Base-by-base conservation (phyloP, 2,329 filamentous ascomycete genomes). In the Sordariomycetes sp. region DNA sequence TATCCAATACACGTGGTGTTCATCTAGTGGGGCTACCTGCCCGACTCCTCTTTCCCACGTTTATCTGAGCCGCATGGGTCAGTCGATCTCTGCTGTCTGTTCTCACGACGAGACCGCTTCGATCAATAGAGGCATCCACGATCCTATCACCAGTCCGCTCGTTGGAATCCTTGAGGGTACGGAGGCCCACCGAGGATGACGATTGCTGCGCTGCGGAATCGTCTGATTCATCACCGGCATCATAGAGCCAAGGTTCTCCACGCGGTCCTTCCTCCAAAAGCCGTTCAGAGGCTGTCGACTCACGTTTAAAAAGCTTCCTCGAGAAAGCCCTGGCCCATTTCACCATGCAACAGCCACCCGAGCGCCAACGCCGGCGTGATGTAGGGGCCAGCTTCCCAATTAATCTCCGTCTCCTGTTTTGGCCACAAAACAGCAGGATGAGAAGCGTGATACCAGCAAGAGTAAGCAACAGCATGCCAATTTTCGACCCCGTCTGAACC, bases 51-150 rank as follows among this genome's bases (percentile, higher is more conserved):
- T 81, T 69, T 25, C 81, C 80, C 1, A 78, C 78, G 54, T 74
- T 78, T 71, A 79, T 75, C 58, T 78, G 76, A 25, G 77, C 62
- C 10, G 73, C 78, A 15, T 81, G 78, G 17, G 79, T 76, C 42
- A 96, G 70, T 59, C 89, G 78, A 66, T 97, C 94, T 56, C 90
- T 78, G 67, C 90, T 95, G 67, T 96, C 92, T 0, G 89, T 95
- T 62, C 92, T 76, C 2, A 90, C 81, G 57, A 89, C 84, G 61
- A 96, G 68, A 1, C 91, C 91, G 53, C 81, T 84, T 45, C 90
- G 73, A 62, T 85, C 81, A 65, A 85, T 76, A 57, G 51, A 48
- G 2, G 34, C 8, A 24, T 36, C 17, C 17, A 34, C 20, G 13
- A 13, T 17, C 10, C 36, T 25, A 10, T 55, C 54, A 3, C 48